Percentiles rank a stretch among this genome's conserved stretches.
These are phyloP conservation scores for Russula sp. DNA, from an alignment of 768 basidiomycete species.

Conservation along the genomic window DNA sequence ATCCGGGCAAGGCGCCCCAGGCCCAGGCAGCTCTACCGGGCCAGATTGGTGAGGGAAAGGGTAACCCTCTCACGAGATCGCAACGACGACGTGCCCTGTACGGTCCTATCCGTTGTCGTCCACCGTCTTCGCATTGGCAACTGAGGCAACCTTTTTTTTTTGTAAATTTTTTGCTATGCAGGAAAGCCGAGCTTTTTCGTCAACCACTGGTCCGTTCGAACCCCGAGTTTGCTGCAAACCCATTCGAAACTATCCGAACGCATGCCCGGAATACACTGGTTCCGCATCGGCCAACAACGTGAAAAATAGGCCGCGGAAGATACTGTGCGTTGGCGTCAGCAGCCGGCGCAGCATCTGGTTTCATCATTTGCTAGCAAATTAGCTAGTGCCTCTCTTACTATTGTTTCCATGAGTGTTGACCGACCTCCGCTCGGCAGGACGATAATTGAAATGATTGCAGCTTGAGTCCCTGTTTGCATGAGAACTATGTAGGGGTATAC, in stretches of 20 bases:
- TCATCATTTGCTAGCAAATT: neutral
- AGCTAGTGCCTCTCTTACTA: neutral
- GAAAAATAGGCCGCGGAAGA: neutral
- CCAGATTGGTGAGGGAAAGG: slow-evolving; percentile 63
- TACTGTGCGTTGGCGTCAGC: neutral
- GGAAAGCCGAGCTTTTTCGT: slow-evolving; percentile 58
- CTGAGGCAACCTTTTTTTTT: slow-evolving; percentile 6
- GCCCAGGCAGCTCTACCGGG: slow-evolving; percentile 31
- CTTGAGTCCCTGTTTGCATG: neutral
- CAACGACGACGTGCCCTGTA: slow-evolving; percentile 68
- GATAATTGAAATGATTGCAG: neutral
- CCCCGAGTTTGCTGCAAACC: slow-evolving; percentile 56
- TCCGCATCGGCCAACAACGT: slow-evolving; percentile 33
- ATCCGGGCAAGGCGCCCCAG: neutral
- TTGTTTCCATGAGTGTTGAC: neutral
- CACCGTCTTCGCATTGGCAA: neutral
- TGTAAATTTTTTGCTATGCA: slow-evolving; percentile 27
- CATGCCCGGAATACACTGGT: slow-evolving; percentile 75
- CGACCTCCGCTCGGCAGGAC: neutral
- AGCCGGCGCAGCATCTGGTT: neutral
- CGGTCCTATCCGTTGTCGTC: slow-evolving; percentile 25
- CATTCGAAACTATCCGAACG: slow-evolving; percentile 70
- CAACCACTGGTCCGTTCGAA: slow-evolving; percentile 64
- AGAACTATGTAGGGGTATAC: slow-evolving; percentile 19
- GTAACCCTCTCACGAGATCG: slow-evolving; percentile 45